Evolutionary conservation across 2,329 filamentous ascomycete species (phyloP).

Genomic region (Cryphonectria nitschkei): DNA sequence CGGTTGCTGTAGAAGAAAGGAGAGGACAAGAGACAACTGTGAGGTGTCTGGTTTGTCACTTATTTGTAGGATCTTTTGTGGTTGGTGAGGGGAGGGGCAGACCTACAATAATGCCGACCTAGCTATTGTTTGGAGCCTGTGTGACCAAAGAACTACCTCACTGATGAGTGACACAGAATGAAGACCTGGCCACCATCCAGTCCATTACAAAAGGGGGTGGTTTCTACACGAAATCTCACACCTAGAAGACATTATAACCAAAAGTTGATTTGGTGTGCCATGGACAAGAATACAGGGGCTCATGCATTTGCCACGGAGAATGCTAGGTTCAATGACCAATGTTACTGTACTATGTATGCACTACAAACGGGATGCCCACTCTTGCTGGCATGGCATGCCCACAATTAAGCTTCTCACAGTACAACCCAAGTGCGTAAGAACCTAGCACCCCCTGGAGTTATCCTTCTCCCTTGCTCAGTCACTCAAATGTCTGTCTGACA

Average conservation of each 20-base stretch:
- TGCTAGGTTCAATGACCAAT: background rate
- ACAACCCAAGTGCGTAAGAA: background rate
- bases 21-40: background rate
- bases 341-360: conserved; percentile 16
- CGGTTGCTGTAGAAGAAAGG: background rate
- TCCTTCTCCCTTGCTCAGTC: conserved; percentile 1
- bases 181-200: background rate
- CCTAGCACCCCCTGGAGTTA: conserved; percentile 16
- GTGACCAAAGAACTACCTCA: background rate
- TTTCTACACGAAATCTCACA: background rate
- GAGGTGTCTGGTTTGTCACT: background rate
- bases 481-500: background rate
- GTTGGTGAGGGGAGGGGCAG: background rate
- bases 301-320: background rate
- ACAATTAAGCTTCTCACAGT: conserved; percentile 16
- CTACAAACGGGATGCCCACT: conserved; percentile 17
- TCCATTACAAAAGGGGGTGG: background rate
- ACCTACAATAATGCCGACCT: background rate
- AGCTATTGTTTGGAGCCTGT: conserved; percentile 1
- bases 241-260: background rate
- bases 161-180: background rate
- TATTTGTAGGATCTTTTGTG: background rate
- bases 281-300: background rate
- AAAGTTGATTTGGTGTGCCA: background rate
- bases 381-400: conserved; percentile 17